Base-by-base conservation (phyloP, 2,329 filamentous ascomycete genomes). In the Fonsecaea pedrosoi region DNA sequence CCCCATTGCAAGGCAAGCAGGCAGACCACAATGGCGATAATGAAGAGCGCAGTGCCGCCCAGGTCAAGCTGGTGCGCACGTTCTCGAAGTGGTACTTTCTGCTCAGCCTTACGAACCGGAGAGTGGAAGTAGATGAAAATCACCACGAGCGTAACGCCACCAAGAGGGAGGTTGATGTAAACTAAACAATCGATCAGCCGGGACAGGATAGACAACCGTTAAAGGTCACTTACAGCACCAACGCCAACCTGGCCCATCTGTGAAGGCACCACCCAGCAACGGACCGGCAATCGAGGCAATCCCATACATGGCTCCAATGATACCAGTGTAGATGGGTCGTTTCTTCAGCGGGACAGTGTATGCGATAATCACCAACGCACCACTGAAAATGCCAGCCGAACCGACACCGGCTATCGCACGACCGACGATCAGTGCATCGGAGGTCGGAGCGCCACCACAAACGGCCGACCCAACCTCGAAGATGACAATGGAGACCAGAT, bases 311-410 rank as follows among this genome's bases (percentile, higher is more conserved):
- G 75, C 76, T 7, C 81, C 80, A 7, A 82, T 72, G 48, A 87
- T 74, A 32, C 85, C 85, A 62, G 85, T 85, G 30, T 83, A 85
- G 35, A 85, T 75, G 7, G 82, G 86, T 37, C 86, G 79, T 71
- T 85, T 84, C 7, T 81, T 76, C 8, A 88, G 79, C 4, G 86
- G 85, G 56, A 87, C 81, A 6, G 73, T 73, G 55, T 75, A 73
- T 13, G 77, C 73, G 34, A 79, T 73, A 50, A 76, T 77, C 53
- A 75, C 69, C 50, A 77, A 62, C 1, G 73, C 73, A 15, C 75
- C 75, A n/a, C 62, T 65, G 54, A 73, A 72, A 60, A 75, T 76
- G 2, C 75, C 76, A 9, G 74, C 70, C 3, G 72, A 71, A 2
- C 76, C 76, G 35, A 75, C 54, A 32, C 76, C 76, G 45, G 75